These are phyloP conservation scores for Ogataea paradorogensis DNA, from an alignment of 805 yeast genomes.

Conservation along the genomic window DNA sequence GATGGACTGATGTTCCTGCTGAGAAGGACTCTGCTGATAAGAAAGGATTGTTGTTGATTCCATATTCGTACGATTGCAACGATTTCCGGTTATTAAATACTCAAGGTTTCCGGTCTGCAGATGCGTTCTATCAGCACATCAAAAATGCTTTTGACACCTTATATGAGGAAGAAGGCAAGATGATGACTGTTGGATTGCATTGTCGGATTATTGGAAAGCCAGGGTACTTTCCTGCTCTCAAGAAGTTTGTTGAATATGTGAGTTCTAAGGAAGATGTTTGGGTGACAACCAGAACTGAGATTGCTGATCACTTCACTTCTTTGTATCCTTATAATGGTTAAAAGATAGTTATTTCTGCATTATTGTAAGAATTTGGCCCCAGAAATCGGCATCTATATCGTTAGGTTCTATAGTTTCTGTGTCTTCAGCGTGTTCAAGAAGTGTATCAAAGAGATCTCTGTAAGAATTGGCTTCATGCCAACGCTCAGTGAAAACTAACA, in stretches of 20 bases:
- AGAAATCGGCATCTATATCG: conserved; percentile 19
- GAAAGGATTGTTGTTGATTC: conserved; percentile 29
- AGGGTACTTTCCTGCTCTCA: conserved; percentile 34
- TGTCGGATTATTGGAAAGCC: conserved; percentile 38
- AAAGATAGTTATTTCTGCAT: conserved; percentile 1
- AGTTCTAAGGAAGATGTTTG: conserved; percentile 33
- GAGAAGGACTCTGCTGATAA: conserved; percentile 22
- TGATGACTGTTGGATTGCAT: conserved; percentile 39
- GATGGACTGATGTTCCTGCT: conserved; percentile 34
- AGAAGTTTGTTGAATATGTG: conserved; percentile 36
- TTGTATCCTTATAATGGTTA: conserved; percentile 20
- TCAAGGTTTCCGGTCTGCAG: conserved; percentile 29
- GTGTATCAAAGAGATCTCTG: conserved; percentile 26
- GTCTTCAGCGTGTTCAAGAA: conserved; percentile 22
- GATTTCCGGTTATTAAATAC: conserved; percentile 26
- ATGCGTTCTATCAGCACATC: conserved; percentile 31
- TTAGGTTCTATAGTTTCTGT: conserved; percentile 5
- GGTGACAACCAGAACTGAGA: conserved; percentile 38
- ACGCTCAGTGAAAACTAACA: conserved; percentile 29
- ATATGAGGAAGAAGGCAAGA: conserved; percentile 37
- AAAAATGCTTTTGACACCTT: conserved; percentile 37
- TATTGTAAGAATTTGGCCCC: conserved; percentile 18
- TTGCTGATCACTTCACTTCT: conserved; percentile 31
- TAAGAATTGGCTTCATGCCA: conserved; percentile 28
- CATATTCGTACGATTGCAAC: conserved; percentile 29